Evolutionary conservation across 1,139 yeast species (phyloP).

Genomic region (Taphrina confusa): DNA sequence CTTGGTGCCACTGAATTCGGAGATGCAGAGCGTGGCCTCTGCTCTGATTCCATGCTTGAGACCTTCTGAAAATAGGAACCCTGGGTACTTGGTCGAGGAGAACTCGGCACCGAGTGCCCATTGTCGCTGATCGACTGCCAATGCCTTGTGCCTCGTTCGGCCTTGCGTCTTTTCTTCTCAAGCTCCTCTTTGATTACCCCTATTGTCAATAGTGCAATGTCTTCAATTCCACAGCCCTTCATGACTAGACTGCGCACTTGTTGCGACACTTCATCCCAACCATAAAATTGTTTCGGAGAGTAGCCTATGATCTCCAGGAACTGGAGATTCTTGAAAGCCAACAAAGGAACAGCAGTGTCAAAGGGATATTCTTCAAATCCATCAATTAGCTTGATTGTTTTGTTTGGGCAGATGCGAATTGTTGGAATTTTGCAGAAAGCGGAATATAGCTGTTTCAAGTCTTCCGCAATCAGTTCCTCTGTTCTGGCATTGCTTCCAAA

Average conservation of each 20-base stretch:
- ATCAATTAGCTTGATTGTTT: constrained; percentile 57
- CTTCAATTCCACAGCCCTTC: constrained; percentile 55
- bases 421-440: constrained; percentile 69
- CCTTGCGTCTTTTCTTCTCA: constrained; percentile 46
- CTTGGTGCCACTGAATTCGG: constrained; percentile 2
- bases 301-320: constrained; percentile 62
- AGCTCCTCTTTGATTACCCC: constrained; percentile 59
- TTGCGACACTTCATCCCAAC: constrained; percentile 63
- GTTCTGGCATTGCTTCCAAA: constrained; percentile 14
- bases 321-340: constrained; percentile 61
- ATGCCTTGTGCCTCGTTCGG: constrained; percentile 48
- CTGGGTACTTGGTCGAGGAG: constrained; percentile 18
- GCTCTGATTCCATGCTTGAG: neutral
- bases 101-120: neutral
- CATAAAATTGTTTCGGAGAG: constrained; percentile 65
- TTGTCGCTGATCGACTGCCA: constrained; percentile 30
- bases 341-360: constrained; percentile 66
- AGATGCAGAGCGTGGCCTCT: constrained; percentile 26
- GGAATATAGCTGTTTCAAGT: constrained; percentile 61
- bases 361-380: constrained; percentile 72
- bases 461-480: constrained; percentile 42
- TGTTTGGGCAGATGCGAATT: constrained; percentile 60
- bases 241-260: constrained; percentile 59
- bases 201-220: constrained; percentile 54
- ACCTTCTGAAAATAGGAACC: neutral